Evolutionary conservation across 805 yeast species (phyloP).

Genomic region (Lipomyces chichibuensis): DNA sequence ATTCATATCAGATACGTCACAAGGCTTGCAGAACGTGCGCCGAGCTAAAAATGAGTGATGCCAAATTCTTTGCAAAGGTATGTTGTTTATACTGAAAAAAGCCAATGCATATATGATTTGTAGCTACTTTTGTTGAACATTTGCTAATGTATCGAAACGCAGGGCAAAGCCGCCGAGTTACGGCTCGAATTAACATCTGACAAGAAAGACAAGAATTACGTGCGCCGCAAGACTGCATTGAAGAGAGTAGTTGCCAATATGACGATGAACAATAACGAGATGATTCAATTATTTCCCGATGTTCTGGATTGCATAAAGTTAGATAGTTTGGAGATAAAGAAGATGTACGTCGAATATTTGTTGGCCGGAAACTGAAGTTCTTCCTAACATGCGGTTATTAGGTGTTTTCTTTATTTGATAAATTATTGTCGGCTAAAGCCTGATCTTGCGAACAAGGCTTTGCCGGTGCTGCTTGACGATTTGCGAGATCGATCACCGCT

Average conservation of each 20-base stretch:
- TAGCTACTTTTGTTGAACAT: not conserved
- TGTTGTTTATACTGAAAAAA: not conserved
- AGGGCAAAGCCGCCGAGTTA: conserved; percentile 48
- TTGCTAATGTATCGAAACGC: not conserved
- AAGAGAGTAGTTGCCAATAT: conserved; percentile 80
- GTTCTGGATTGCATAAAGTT: conserved; percentile 53
- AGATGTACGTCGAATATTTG: conserved; percentile 47
- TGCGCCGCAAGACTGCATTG: conserved; percentile 53
- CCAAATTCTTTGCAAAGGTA: conserved; percentile 42
- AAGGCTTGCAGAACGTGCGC: not conserved
- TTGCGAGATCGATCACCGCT: conserved; percentile 53
- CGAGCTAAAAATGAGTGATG: conserved; percentile 38
- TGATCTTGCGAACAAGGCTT: conserved; percentile 56
- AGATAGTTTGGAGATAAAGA: conserved; percentile 69
- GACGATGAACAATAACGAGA: conserved; percentile 79
- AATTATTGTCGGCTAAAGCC: conserved; percentile 65
- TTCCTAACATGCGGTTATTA: not conserved
- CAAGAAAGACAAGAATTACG: conserved; percentile 44
- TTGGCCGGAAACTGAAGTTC: not conserved
- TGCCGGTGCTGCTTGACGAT: conserved; percentile 61
- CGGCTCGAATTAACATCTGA: conserved; percentile 36
- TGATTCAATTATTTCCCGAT: conserved; percentile 68
- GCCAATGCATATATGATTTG: not conserved
- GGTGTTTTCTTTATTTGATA: conserved; percentile 64
- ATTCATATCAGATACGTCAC: not conserved